Evolutionary conservation across 306 rosid species (phyloP).

Genomic region (Casuarina glauca): DNA sequence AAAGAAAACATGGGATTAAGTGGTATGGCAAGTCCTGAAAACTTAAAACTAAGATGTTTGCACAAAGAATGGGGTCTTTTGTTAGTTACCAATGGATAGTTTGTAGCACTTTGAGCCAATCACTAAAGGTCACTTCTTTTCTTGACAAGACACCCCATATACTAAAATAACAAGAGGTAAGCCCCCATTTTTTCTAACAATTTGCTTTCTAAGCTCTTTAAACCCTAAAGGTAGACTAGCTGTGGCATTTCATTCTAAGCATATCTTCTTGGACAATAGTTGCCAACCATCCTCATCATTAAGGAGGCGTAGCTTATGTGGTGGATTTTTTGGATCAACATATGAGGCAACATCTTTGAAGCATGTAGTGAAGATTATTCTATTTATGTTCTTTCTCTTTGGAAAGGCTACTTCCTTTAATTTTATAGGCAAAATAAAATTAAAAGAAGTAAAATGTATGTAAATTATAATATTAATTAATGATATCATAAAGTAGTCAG

Average conservation of each 20-base stretch:
- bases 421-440: too few relatives aligned
- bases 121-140: constrained; percentile 32
- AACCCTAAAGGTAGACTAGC: constrained; percentile 25
- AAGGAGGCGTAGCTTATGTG: constrained; percentile 32
- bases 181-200: constrained; percentile 43
- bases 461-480: too few relatives aligned
- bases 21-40: constrained; percentile 15
- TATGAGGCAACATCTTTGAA: constrained; percentile 39
- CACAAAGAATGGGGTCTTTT: background rate
- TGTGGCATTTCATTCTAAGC: constrained; percentile 20
- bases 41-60: constrained; percentile 16
- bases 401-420: constrained; percentile 29
- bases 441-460: too few relatives aligned
- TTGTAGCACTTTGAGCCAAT: constrained; percentile 20
- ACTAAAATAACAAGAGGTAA: constrained; percentile 52
- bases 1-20: constrained; percentile 15
- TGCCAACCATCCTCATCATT: constrained; percentile 36
- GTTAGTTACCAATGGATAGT: constrained; percentile 8
- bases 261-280: constrained; percentile 41
- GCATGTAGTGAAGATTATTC: constrained; percentile 40
- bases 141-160: constrained; percentile 46
- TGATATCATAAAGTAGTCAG: too few relatives aligned
- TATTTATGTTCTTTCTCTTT: constrained; percentile 36
- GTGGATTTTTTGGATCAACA: constrained; percentile 35
- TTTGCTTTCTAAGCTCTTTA: constrained; percentile 35